phyloP scores from a whole-genome alignment of 1,139 yeast species.

The Yamadazyma taylorii region DNA sequence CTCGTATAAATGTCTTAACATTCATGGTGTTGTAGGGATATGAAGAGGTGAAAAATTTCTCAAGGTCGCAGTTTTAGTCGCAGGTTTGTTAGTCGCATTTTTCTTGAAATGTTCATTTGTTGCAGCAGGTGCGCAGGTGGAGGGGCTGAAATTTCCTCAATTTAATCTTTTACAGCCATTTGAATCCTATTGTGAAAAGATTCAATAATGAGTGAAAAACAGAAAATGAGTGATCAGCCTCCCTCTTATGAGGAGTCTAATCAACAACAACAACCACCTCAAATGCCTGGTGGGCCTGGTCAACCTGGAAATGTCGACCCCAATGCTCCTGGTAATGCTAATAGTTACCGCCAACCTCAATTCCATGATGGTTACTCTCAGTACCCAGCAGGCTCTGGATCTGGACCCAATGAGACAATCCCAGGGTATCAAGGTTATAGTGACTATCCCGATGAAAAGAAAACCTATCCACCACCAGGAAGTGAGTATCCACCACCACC shows the following conservation, averaged over 20 bases:
- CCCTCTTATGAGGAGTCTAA: conserved; percentile 11
- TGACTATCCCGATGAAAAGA: conserved; percentile 1
- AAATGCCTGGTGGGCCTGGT: too few relatives aligned
- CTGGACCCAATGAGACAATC: conserved; percentile 2
- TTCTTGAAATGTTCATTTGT: neutral
- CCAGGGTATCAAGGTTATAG: conserved; percentile 3
- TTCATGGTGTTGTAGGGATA: neutral
- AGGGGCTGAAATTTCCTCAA: neutral
- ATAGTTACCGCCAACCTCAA: conserved; percentile 4
- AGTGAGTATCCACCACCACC: conserved; percentile 1
- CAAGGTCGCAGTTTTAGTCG: too few relatives aligned
- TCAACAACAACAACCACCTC: neutral
- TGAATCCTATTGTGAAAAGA: too few relatives aligned
- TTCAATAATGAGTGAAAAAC: neutral
- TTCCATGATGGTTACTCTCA: conserved; percentile 6
- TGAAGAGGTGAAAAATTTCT: neutral
- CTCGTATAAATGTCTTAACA: conserved; percentile 30
- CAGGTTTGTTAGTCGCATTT: too few relatives aligned
- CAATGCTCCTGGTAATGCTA: conserved; percentile 1
- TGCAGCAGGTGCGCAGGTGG: neutral
- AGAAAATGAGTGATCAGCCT: conserved; percentile 3
- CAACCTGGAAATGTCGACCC: neutral
- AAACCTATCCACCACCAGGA: neutral
- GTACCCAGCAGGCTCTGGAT: conserved; percentile 1
- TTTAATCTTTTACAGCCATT: conserved; percentile 1